These are phyloP conservation scores for Hypoxylon trugodes DNA, from an alignment of 495 filamentous ascomycete genomes.

Conservation along the genomic window DNA sequence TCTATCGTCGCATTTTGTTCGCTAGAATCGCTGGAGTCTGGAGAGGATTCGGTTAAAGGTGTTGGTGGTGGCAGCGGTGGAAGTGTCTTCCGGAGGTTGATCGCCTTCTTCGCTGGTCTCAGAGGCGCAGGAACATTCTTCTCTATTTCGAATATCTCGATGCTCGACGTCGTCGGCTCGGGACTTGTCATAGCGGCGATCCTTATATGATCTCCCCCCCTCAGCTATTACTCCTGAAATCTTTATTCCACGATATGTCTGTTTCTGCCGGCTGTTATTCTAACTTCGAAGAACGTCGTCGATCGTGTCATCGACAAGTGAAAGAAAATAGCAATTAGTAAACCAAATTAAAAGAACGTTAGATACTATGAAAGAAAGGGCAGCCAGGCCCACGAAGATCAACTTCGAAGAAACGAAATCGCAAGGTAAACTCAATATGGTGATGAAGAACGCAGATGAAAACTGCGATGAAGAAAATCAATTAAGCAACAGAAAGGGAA, in stretches of 20 bases:
- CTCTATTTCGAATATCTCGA: conserved; percentile 33
- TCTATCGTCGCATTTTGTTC: neutral
- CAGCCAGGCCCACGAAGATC: conserved; percentile 45
- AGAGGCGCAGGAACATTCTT: conserved; percentile 28
- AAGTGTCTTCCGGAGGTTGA: conserved; percentile 37
- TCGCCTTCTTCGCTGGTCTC: conserved; percentile 13
- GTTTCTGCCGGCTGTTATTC: neutral
- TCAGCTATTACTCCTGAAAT: neutral
- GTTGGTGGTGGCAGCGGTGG: conserved; percentile 38
- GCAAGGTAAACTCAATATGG: conserved; percentile 10
- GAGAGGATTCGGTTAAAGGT: conserved; percentile 23
- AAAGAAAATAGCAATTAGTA: conserved; percentile 8
- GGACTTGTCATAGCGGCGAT: conserved; percentile 25
- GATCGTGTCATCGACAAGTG: neutral
- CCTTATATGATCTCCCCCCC: neutral
- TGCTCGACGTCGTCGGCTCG: conserved; percentile 25
- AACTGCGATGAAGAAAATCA: conserved; percentile 15
- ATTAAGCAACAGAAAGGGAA: neutral
- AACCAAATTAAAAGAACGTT: conserved; percentile 20
- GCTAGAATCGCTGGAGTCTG: neutral
- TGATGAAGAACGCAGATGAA: neutral
- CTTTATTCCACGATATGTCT: neutral
- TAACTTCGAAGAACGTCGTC: neutral
- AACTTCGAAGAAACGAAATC: conserved; percentile 45
- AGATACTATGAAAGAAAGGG: conserved; percentile 22